Conservation (phyloP, 805 yeast species). For the Ogataea zsoltii region DNA sequence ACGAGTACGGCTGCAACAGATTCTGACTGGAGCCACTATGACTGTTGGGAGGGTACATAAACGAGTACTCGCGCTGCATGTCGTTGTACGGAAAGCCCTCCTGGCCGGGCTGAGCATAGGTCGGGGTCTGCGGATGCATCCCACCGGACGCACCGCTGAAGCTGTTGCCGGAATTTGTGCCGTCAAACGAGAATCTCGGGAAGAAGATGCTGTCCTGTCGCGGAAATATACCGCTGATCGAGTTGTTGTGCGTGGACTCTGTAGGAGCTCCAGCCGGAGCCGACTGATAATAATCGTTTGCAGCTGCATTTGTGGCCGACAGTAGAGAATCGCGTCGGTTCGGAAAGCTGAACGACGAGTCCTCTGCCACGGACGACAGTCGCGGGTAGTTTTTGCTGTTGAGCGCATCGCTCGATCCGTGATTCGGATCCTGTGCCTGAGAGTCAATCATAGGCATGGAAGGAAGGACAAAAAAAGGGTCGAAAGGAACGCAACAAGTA, state of each 20-base stretch:
- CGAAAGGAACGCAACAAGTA: slow-evolving; percentile 1
- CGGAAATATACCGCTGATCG: slow-evolving; percentile 24
- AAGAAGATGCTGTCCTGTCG: slow-evolving; percentile 32
- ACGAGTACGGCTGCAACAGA: slow-evolving; percentile 28
- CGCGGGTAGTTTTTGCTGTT: slow-evolving; percentile 20
- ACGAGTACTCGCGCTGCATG: slow-evolving; percentile 30
- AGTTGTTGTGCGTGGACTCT: slow-evolving; percentile 19
- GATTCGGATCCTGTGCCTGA: slow-evolving; percentile 25
- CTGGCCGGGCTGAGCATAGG: slow-evolving; percentile 16
- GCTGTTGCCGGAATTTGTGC: slow-evolving; percentile 18
- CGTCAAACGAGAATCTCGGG: slow-evolving; percentile 33
- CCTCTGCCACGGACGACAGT: slow-evolving; percentile 28
- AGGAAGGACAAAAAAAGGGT: background rate
- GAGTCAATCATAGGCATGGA: slow-evolving; percentile 28
- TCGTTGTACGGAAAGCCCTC: slow-evolving; percentile 27
- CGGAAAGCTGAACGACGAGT: slow-evolving; percentile 27
- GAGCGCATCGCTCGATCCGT: slow-evolving; percentile 18
- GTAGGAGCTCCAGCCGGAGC: slow-evolving; percentile 5
- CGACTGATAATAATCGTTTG: slow-evolving; percentile 17
- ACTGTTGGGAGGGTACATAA: slow-evolving; percentile 25
- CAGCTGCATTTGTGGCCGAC: slow-evolving; percentile 18
- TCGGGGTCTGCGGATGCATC: slow-evolving; percentile 11
- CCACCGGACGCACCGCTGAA: slow-evolving; percentile 17
- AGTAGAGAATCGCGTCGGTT: slow-evolving; percentile 29
- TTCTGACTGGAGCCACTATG: slow-evolving; percentile 21